Base-by-base conservation (phyloP, 306 rosid species). In the Myrica gale region DNA sequence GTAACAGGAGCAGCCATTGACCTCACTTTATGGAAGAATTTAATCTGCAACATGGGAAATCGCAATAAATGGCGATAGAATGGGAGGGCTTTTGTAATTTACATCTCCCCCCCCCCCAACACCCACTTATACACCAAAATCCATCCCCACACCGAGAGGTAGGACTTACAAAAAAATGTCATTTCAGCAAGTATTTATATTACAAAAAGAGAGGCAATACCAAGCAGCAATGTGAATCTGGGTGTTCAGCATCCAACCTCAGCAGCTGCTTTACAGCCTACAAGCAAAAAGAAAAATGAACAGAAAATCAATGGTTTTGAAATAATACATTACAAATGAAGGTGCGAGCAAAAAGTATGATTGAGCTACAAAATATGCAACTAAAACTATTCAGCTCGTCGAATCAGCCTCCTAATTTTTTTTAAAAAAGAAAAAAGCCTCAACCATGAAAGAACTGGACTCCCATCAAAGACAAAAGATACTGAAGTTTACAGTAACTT, bases 201-300 rank as follows among this genome's bases (percentile, higher is more conserved):
- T 58, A 45, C 5, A 50, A 67, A 26, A 5, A 75, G 41, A 23
- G 46, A 74, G 16, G 71, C 17, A 89, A 76, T 88, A 96, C 99
- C 96, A 96, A 83, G 81, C 96, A 90, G 72, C 98, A 82, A 78
- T 92, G 97, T 26, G 98, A 88, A 81, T 92, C 98, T 77, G 98
- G 99, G 85, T 96, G 97, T 68, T 96, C 97, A 6, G 90, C 85
- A 67, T 92, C 85, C 96, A 96, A 83, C 81, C 98, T 87, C 72
- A 96, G 83, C 67, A 96, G 89, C 84, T 92, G 98, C 88, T 90
- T 92, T 53, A 90, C 86, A 84, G 98, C 99, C 98, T 96, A 69
- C 63, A 87, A 69, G 44, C 37, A 78, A 78, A 78, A 78, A 17
- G 56, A 73, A 17, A 26, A 70, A 15, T 52, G 26, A 70, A 5